Conservation (phyloP, 2,329 filamentous ascomycete species). For the Grosmannia clavigera region DNA sequence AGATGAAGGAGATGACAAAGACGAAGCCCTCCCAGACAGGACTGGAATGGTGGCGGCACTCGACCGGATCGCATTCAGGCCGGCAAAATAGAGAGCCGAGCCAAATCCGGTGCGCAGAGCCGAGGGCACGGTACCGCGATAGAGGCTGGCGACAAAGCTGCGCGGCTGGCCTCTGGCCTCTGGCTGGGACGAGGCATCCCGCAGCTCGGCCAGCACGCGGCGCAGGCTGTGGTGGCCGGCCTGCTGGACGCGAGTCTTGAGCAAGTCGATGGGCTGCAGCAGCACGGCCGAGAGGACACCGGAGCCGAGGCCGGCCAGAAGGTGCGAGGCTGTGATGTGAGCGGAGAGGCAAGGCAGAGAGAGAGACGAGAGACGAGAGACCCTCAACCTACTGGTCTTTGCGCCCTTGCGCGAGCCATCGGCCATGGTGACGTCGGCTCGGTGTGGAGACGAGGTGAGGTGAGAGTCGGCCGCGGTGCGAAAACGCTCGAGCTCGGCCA, state of each 20-base stretch:
- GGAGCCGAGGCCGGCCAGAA: constrained; percentile 75
- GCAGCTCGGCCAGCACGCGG: constrained; percentile 56
- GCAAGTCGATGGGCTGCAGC: constrained; percentile 85
- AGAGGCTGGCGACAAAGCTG: constrained; percentile 48
- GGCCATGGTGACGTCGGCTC: constrained; percentile 17
- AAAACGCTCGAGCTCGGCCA: too few species aligned
- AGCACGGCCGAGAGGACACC: constrained; percentile 81
- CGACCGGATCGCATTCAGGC: constrained; percentile 72
- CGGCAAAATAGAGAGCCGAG: constrained; percentile 86
- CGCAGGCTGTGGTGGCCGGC: constrained; percentile 59
- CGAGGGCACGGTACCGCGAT: constrained; percentile 86
- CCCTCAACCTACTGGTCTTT: constrained; percentile 19
- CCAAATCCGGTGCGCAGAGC: constrained; percentile 89
- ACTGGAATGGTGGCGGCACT: constrained; percentile 36
- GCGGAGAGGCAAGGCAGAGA: background rate
- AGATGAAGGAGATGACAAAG: constrained; percentile 5
- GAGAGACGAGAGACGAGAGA: background rate
- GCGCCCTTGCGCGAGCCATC: constrained; percentile 21
- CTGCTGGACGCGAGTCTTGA: constrained; percentile 94
- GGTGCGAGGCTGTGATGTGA: constrained; percentile 56
- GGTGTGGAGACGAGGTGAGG: background rate
- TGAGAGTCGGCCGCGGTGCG: too few species aligned
- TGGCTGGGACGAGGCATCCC: constrained; percentile 22
- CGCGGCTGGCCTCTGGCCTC: constrained; percentile 7
- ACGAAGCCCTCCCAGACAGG: constrained; percentile 15